Conservation (phyloP, 139 green algal species). For the Edaphochlamys debaryana region DNA sequence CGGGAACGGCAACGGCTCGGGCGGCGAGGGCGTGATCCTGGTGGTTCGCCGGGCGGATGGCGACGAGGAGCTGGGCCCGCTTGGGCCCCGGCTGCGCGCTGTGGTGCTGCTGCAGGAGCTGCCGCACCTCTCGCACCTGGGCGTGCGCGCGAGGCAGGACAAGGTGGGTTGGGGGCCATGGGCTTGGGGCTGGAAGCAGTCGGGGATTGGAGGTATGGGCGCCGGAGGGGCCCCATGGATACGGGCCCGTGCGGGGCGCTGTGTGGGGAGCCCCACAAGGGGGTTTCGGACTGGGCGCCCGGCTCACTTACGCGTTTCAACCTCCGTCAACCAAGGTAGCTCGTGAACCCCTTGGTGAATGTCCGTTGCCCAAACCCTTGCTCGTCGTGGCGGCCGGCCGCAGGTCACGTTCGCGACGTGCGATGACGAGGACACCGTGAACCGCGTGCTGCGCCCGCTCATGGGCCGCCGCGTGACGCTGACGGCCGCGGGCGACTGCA, state of each 20-base stretch:
- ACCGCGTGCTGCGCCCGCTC: slow-evolving; percentile 56
- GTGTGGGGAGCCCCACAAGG: no score
- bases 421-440: slow-evolving; percentile 73
- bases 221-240: no score
- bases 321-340: no score
- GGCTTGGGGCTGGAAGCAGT: no score
- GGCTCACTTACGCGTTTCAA: no score
- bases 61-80: slow-evolving; percentile 92
- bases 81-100: slow-evolving; percentile 60
- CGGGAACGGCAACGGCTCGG: slow-evolving; percentile 25
- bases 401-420: slow-evolving; percentile 83
- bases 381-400: no score
- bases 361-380: no score
- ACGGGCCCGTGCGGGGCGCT: no score
- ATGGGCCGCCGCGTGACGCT: slow-evolving; percentile 57
- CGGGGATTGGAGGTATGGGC: no score
- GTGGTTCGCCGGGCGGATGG: slow-evolving; percentile 81
- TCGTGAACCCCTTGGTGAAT: no score
- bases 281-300: no score
- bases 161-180: no score
- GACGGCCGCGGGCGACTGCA: neutral
- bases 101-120: slow-evolving; percentile 92
- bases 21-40: slow-evolving; percentile 69
- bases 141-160: slow-evolving; percentile 93
- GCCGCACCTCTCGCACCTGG: slow-evolving; percentile 95